Evolutionary conservation across 805 yeast species (phyloP).

Genomic region (Wickerhamomyces canadensis): DNA sequence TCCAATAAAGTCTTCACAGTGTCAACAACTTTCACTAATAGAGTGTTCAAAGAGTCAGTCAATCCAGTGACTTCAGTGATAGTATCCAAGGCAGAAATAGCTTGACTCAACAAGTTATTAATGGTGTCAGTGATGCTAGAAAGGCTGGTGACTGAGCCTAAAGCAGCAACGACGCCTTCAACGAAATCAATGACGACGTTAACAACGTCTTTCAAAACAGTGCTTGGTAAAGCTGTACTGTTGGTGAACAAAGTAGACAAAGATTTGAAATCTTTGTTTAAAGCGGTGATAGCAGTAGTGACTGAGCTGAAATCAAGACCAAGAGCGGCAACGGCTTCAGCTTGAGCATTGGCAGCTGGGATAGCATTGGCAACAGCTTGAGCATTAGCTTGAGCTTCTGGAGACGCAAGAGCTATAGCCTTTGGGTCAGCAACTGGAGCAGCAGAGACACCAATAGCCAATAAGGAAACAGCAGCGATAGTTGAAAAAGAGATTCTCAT

Average conservation of each 20-base stretch:
- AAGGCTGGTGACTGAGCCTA: slow-evolving; percentile 8
- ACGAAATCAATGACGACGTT: slow-evolving; percentile 5
- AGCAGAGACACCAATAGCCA: slow-evolving; percentile 25
- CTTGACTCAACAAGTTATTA: slow-evolving; percentile 5
- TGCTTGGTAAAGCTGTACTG: slow-evolving; percentile 8
- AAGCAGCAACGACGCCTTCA: slow-evolving; percentile 7
- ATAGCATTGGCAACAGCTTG: slow-evolving; percentile 7
- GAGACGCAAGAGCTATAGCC: slow-evolving; percentile 9
- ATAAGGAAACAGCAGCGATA: slow-evolving; percentile 27
- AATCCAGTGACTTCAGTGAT: slow-evolving; percentile 6
- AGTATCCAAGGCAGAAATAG: slow-evolving; percentile 8
- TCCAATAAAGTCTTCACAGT: slow-evolving; percentile 2
- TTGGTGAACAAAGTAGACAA: slow-evolving; percentile 1
- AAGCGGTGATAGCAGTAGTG: neutral
- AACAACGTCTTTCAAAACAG: slow-evolving; percentile 2
- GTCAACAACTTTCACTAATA: slow-evolving; percentile 2
- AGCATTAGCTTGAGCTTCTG: slow-evolving; percentile 7
- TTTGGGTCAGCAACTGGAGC: slow-evolving; percentile 13
- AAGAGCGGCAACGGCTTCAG: slow-evolving; percentile 3
- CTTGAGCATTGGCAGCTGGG: slow-evolving; percentile 2
- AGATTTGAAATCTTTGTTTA: neutral
- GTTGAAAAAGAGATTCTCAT: slow-evolving; percentile 27
- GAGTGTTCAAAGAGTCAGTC: slow-evolving; percentile 3
- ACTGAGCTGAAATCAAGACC: slow-evolving; percentile 3
- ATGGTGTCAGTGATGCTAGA: slow-evolving; percentile 7